Conservation (phyloP, 208 protist genomes). For the Trypanosoma scelopori region DNA sequence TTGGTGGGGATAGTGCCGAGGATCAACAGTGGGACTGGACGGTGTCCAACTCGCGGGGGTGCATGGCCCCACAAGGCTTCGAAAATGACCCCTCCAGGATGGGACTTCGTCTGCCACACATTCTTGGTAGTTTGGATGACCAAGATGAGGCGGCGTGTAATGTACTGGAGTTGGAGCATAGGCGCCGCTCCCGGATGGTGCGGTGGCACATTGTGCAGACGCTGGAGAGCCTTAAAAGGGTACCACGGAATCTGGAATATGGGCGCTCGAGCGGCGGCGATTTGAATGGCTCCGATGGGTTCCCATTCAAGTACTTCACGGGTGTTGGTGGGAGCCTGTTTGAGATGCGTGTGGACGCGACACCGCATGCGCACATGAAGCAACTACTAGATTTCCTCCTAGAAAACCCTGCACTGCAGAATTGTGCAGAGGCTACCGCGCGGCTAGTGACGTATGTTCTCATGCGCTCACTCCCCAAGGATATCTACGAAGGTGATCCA, state of each 20-base stretch:
- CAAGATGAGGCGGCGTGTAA: slow-evolving; percentile 2
- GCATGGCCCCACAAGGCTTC: too few relatives aligned
- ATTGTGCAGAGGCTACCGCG: slow-evolving; percentile 30
- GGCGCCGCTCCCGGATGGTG: slow-evolving; percentile 1
- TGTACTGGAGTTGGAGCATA: neutral
- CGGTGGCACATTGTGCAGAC: neutral
- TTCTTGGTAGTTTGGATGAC: too few relatives aligned
- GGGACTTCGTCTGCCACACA: too few relatives aligned
- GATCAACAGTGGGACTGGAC: neutral
- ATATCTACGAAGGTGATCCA: slow-evolving; percentile 44
- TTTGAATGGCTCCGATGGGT: neutral
- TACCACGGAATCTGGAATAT: neutral
- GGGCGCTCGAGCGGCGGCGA: too few relatives aligned
- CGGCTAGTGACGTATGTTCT: slow-evolving; percentile 40
- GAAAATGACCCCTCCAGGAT: too few relatives aligned
- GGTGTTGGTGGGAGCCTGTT: slow-evolving; percentile 12
- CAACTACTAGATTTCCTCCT: slow-evolving; percentile 26
- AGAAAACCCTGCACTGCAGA: slow-evolving; percentile 27
- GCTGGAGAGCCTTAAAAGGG: slow-evolving; percentile 6
- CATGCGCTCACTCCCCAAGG: slow-evolving; percentile 42
- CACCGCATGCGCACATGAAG: slow-evolving; percentile 17
- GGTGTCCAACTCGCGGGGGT: too few relatives aligned
- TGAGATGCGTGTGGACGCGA: slow-evolving; percentile 4
- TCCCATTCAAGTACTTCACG: slow-evolving; percentile 5
- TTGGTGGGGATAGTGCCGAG: neutral